Conservation (phyloP, 2,329 filamentous ascomycete genomes). For the Rasamsonia emersonii region DNA sequence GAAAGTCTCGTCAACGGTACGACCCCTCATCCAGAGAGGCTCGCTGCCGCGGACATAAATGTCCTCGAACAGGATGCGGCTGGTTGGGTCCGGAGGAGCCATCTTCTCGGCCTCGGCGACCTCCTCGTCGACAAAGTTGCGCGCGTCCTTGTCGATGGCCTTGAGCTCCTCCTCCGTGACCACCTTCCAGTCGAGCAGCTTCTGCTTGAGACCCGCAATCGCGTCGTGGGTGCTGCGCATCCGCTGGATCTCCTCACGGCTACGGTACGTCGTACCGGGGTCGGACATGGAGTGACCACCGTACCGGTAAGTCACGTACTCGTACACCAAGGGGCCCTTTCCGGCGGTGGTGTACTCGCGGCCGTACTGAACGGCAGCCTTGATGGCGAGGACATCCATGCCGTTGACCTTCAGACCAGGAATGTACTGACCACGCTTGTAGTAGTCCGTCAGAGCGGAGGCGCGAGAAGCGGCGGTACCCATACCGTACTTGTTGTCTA, state of each 20-base stretch:
- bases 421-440: conserved; percentile 99
- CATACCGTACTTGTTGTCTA: conserved; percentile 99
- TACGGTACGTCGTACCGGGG: conserved; percentile 97
- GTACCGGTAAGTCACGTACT: conserved; percentile 99
- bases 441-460: conserved; percentile 96
- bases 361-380: conserved; percentile 88
- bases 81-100: conserved; percentile 65
- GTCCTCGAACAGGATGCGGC: conserved; percentile 87
- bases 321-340: conserved; percentile 90
- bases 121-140: conserved; percentile 76
- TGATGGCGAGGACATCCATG: conserved; percentile 97
- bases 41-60: conserved; percentile 87
- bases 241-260: conserved; percentile 97
- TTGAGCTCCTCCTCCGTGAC: conserved; percentile 93
- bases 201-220: conserved; percentile 95
- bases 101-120: conserved; percentile 86
- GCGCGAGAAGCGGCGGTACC: conserved; percentile 91
- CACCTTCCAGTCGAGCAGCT: conserved; percentile 92
- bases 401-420: conserved; percentile 98
- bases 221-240: conserved; percentile 99
- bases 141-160: conserved; percentile 87
- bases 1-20: conserved; percentile 86
- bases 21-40: conserved; percentile 78
- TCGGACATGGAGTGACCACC: conserved; percentile 99
- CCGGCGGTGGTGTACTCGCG: conserved; percentile 76